Conservation (phyloP, 257 asterid genomes). For the Capsicum baccatum region DNA sequence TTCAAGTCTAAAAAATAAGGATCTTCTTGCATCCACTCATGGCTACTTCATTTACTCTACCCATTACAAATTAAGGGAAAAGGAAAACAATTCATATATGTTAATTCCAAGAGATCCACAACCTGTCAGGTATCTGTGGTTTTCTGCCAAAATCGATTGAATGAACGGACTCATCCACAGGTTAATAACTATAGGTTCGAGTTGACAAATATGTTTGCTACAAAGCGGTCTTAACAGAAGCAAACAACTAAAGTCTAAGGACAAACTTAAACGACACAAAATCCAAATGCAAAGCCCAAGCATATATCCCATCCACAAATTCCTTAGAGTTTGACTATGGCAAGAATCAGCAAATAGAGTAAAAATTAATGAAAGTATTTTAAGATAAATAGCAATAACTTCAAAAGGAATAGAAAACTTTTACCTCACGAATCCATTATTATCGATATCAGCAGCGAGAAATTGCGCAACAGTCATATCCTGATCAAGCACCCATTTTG, state of each 20-base stretch:
- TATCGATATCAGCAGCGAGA: constrained; percentile 93
- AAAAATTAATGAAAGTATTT: constrained; percentile 4
- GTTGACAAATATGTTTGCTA: neutral
- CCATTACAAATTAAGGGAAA: neutral
- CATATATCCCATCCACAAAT: neutral
- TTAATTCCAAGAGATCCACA: neutral
- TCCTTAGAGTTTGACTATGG: constrained; percentile 2
- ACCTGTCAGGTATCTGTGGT: neutral
- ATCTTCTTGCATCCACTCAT: neutral
- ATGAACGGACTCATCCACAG: neutral
- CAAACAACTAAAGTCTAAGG: neutral
- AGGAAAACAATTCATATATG: neutral
- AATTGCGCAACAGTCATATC: constrained; percentile 95
- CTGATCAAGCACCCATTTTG: constrained; percentile 92
- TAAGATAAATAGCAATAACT: constrained; percentile 4
- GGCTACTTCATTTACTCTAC: neutral
- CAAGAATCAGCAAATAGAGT: neutral
- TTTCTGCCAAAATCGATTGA: constrained; percentile 11
- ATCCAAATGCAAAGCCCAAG: constrained; percentile 10
- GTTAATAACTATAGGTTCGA: neutral
- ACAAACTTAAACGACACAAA: neutral
- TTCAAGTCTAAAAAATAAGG: neutral
- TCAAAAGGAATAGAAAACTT: constrained; percentile 28
- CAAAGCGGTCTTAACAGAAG: neutral
- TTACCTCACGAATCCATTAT: constrained; percentile 86